Evolutionary conservation across 2,329 filamentous ascomycete genomes (phyloP), one percentile per base, ranked within the genome.

Genomic region (Parasarocladium wereldwijsianum): DNA sequence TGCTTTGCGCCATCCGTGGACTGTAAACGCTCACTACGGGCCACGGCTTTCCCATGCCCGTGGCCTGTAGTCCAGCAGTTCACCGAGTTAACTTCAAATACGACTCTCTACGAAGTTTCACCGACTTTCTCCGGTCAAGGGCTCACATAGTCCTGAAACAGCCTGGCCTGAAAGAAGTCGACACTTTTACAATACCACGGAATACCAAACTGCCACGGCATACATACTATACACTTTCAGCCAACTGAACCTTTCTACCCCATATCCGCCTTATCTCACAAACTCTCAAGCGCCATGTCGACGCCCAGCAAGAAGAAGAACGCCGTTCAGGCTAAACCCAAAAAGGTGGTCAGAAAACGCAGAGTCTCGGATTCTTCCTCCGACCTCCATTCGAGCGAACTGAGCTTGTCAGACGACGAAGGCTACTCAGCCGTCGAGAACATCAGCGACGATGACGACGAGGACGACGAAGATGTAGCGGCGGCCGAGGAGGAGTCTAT

Each of bases 21-120:
- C 81, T 87, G 78, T 92, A 85, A 86, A 83, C 70, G 60, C 70
- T 74, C 75, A 76, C 79, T 85, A 73, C 76, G 76, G 74, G 71
- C 64, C 59, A 50, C 57, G 57, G 51, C 51, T n/a, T 51, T 44
- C 48, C 47, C 52, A 49, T 54, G 36, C 45, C 42, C 48, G 38
- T 66, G 70, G 71, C 70, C 69, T 70, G 75, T 71, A 85, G 81
- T 83, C 78, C 77, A 74, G 73, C 78, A 84, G 80, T 76, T 78
- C 76, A 75, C 63, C 73, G 77, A 84, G 66, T 64, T 68, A 64
- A 69, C 54, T 51, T 46, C 38, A 38, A 30, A 15, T 24, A 41
- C 36, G 36, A 41, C 34, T 41, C 52, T 74, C 67, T 73, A 79
- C 73, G 66, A 69, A 76, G 76, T 72, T 76, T 68, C 51, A 51